Percentiles rank a stretch among this genome's conserved stretches.
Evolutionary conservation across 306 rosid species (phyloP).

Genomic region (Vigna mungo): DNA sequence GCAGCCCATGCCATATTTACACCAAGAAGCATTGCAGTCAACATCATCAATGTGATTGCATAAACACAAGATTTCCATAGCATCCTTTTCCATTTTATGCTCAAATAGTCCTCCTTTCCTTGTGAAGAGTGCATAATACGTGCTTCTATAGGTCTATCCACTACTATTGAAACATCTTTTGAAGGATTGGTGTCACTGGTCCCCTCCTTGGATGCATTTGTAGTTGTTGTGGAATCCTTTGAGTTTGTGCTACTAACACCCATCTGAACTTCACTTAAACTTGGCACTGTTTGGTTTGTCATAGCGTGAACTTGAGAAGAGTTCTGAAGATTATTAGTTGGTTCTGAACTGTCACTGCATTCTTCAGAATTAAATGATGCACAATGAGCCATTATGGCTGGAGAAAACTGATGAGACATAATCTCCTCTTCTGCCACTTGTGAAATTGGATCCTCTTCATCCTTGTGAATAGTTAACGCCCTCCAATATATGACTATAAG

Average conservation of each 20-base stretch:
- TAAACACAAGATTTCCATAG: conserved; percentile 80
- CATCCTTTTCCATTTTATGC: conserved; percentile 54
- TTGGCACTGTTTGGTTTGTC: conserved; percentile 44
- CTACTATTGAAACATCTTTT: conserved; percentile 37
- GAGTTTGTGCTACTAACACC: conserved; percentile 35
- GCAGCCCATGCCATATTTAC: conserved; percentile 90
- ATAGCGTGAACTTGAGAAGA: conserved; percentile 54
- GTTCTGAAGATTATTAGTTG: conserved; percentile 39
- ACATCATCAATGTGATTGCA: conserved; percentile 71
- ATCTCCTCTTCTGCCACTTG: conserved; percentile 67
- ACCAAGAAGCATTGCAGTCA: conserved; percentile 77
- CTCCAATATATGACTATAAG: conserved; percentile 72
- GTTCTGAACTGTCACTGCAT: conserved; percentile 48
- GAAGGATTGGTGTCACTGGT: conserved; percentile 41
- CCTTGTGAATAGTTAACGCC: conserved; percentile 59
- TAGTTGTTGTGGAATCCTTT: conserved; percentile 45
- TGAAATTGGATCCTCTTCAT: conserved; percentile 60
- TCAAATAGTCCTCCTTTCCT: conserved; percentile 49
- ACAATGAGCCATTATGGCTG: conserved; percentile 71
- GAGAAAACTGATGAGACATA: conserved; percentile 78
- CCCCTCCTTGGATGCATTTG: conserved; percentile 59
- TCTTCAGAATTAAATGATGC: conserved; percentile 62
- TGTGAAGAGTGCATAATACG: conserved; percentile 36
- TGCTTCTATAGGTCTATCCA: conserved; percentile 43
- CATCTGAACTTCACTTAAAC: conserved; percentile 56